These are phyloP conservation scores for Allium sativum DNA, from an alignment of 106 monocot genomes.

Conservation along the genomic window DNA sequence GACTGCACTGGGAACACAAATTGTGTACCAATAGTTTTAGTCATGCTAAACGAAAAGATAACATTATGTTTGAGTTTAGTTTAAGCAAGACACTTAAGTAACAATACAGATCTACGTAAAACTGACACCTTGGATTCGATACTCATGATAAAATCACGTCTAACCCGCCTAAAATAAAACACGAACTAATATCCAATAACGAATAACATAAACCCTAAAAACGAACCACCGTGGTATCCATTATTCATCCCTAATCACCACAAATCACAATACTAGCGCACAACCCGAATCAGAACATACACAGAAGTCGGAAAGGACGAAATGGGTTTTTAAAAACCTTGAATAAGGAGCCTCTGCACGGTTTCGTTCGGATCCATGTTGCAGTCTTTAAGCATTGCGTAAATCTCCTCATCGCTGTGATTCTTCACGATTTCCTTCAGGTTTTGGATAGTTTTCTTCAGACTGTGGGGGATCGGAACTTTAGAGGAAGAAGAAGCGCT, in stretches of 20 bases:
- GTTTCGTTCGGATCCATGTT: constrained; percentile 98
- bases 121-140: no score
- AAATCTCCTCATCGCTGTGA: constrained; percentile 85
- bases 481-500: constrained; percentile 7
- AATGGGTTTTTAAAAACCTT: constrained; percentile 28
- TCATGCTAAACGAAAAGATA: no score
- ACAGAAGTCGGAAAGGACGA: neutral
- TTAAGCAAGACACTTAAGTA: no score
- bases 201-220: neutral
- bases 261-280: neutral
- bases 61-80: no score
- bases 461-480: constrained; percentile 34
- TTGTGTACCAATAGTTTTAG: no score
- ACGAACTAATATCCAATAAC: neutral
- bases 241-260: neutral
- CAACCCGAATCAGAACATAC: neutral
- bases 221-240: neutral
- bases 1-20: no score
- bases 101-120: no score
- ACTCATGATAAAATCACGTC: neutral
- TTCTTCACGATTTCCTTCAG: constrained; percentile 78
- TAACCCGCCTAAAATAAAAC: neutral
- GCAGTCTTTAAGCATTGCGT: constrained; percentile 87
- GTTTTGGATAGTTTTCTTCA: constrained; percentile 57
- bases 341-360: constrained; percentile 62